Evolutionary conservation across 768 basidiomycete species (phyloP).

Genomic region (Tulasnella sp.): DNA sequence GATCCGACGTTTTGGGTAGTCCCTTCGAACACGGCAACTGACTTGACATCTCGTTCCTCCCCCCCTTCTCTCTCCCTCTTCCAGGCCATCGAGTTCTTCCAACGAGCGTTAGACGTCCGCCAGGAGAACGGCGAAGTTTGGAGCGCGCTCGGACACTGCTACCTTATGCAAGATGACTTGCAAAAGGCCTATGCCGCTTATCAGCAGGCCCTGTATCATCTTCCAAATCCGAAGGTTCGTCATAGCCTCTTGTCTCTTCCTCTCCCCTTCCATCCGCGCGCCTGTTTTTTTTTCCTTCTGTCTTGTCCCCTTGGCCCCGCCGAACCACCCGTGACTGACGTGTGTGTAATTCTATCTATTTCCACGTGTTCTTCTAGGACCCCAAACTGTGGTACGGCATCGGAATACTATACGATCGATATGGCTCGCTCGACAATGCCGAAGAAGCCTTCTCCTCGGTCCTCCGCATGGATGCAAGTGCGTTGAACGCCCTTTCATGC

Average conservation of each 20-base stretch:
- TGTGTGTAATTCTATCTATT: conserved; percentile 16
- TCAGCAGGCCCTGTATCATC: conserved; percentile 94
- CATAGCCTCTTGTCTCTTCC: conserved; percentile 4
- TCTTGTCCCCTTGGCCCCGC: conserved; percentile 3
- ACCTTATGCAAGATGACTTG: conserved; percentile 98
- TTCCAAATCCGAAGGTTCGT: conserved; percentile 89
- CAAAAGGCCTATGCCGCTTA: conserved; percentile 99
- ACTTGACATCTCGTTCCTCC: conserved; percentile 31
- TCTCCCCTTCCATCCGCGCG: neutral
- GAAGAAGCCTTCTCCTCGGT: conserved; percentile 98
- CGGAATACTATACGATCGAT: conserved; percentile 97
- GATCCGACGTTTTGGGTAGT: conserved; percentile 32
- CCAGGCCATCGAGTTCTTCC: conserved; percentile 95
- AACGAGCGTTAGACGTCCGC: conserved; percentile 84
- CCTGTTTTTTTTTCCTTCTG: neutral
- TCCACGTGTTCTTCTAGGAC: conserved; percentile 64
- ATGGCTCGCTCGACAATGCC: conserved; percentile 97
- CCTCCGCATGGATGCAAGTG: conserved; percentile 95
- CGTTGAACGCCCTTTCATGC: conserved; percentile 38
- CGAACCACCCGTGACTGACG: neutral
- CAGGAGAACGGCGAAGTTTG: conserved; percentile 99
- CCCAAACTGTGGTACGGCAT: conserved; percentile 99
- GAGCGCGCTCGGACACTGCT: conserved; percentile 96
- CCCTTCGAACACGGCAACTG: neutral
- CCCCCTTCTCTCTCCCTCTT: neutral